Conservation (phyloP, 2,329 filamentous ascomycete species). For the Colletotrichum magnum region DNA sequence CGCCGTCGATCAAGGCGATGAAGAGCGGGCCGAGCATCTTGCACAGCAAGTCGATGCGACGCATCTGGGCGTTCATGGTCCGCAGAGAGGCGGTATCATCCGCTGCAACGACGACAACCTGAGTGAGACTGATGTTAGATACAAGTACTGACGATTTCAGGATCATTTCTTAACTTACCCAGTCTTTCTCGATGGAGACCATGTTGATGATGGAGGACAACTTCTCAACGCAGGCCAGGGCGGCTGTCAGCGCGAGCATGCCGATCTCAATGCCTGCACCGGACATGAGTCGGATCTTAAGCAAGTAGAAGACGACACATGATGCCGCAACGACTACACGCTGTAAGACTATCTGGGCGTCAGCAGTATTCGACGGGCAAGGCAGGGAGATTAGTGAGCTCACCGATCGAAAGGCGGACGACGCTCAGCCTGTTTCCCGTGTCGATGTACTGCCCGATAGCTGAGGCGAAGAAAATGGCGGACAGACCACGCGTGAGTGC, state of each 20-base stretch:
- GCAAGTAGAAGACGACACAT: slow-evolving; percentile 23
- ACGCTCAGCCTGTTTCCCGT: slow-evolving; percentile 52
- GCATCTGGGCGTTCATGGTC: slow-evolving; percentile 71
- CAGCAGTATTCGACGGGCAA: background rate
- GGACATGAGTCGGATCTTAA: slow-evolving; percentile 15
- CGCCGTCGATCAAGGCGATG: slow-evolving; percentile 66
- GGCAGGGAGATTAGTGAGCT: background rate
- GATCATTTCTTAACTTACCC: slow-evolving; percentile 58
- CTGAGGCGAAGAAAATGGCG: slow-evolving; percentile 48
- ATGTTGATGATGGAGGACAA: slow-evolving; percentile 74
- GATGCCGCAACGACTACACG: slow-evolving; percentile 34
- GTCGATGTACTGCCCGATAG: slow-evolving; percentile 66
- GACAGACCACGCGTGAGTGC: slow-evolving; percentile 49
- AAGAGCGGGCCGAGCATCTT: slow-evolving; percentile 70
- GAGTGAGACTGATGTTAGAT: background rate
- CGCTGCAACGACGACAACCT: slow-evolving; percentile 58
- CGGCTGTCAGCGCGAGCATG: slow-evolving; percentile 10
- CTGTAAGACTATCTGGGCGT: slow-evolving; percentile 43
- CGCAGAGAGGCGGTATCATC: slow-evolving; percentile 32
- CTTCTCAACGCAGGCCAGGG: slow-evolving; percentile 73
- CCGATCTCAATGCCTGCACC: background rate
- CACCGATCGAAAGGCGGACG: slow-evolving; percentile 52
- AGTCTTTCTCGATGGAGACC: slow-evolving; percentile 79
- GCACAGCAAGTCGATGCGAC: slow-evolving; percentile 73
- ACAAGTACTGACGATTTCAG: too few relatives aligned